phyloP scores from a whole-genome alignment of 305 asterid species.

The Striga hermonthica region DNA sequence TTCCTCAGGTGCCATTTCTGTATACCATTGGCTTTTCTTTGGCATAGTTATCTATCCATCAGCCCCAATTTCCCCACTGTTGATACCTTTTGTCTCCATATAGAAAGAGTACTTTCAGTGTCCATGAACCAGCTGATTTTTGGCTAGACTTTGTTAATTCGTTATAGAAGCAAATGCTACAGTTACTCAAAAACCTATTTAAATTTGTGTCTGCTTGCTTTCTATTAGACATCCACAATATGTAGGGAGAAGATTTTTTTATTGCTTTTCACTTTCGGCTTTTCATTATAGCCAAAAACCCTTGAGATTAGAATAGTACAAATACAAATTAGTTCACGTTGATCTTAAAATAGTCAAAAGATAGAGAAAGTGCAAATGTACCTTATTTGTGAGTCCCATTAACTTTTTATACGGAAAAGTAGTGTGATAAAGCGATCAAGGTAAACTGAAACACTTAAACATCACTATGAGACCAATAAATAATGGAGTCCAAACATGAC shows the following conservation, averaged over 20 bases:
- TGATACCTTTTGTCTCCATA: neutral
- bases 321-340: neutral
- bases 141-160: neutral
- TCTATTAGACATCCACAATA: neutral
- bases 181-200: neutral
- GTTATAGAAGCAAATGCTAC: slow-evolving; percentile 2
- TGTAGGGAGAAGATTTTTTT: neutral
- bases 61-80: neutral
- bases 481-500: slow-evolving; percentile 8
- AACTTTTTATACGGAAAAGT: neutral
- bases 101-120: neutral
- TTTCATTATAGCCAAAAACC: slow-evolving; percentile 4
- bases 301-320: slow-evolving; percentile 7
- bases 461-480: neutral
- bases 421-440: neutral
- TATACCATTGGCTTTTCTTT: slow-evolving; percentile 8
- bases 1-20: slow-evolving; percentile 79
- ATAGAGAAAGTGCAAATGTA: neutral
- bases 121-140: neutral
- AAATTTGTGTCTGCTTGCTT: neutral
- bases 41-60: slow-evolving; percentile 7
- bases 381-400: neutral
- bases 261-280: no score
- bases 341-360: neutral
- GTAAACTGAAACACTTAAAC: neutral